Conservation (phyloP, 306 rosid genomes). For the Ochetophila trinervis region DNA sequence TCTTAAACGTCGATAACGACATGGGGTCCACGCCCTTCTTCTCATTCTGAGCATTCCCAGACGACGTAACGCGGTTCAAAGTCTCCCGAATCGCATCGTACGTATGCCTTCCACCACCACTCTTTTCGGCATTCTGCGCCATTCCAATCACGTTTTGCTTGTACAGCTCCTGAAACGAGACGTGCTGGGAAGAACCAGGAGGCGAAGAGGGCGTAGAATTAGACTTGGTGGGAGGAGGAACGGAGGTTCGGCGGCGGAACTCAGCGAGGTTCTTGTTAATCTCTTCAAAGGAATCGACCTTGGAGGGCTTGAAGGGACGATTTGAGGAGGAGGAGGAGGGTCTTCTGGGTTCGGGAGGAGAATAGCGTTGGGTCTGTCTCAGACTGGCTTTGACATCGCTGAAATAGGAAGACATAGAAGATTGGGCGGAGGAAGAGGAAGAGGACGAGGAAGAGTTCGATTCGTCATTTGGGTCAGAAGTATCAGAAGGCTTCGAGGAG, state of each 20-base stretch:
- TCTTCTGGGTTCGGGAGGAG: constrained; percentile 1
- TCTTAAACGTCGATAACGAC: constrained; percentile 7
- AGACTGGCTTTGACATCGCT: constrained; percentile 39
- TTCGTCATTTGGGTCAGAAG: constrained; percentile 18
- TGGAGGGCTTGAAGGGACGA: constrained; percentile 4
- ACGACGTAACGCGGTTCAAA: constrained; percentile 1
- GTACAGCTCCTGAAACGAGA: constrained; percentile 42
- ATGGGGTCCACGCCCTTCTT: not conserved
- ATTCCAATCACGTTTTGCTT: constrained; percentile 13
- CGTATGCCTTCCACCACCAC: not conserved
- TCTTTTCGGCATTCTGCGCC: constrained; percentile 6
- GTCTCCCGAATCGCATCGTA: constrained; percentile 27
- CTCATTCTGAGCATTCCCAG: constrained; percentile 3
- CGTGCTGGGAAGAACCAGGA: constrained; percentile 7
- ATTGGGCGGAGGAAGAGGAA: constrained; percentile 10
- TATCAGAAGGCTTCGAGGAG: not conserved
- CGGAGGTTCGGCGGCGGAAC: constrained; percentile 22
- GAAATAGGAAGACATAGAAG: constrained; percentile 31
- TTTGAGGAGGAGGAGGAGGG: not conserved
- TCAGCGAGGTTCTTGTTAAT: constrained; percentile 41
- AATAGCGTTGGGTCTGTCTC: constrained; percentile 20
- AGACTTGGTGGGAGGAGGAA: constrained; percentile 8
- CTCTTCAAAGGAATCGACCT: constrained; percentile 19
- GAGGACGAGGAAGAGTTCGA: constrained; percentile 14
- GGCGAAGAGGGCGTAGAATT: constrained; percentile 4